Percentiles rank a stretch among this genome's conserved stretches.
These are phyloP conservation scores for Zygoascus tannicola DNA, from an alignment of 805 yeast species.

Conservation along the genomic window DNA sequence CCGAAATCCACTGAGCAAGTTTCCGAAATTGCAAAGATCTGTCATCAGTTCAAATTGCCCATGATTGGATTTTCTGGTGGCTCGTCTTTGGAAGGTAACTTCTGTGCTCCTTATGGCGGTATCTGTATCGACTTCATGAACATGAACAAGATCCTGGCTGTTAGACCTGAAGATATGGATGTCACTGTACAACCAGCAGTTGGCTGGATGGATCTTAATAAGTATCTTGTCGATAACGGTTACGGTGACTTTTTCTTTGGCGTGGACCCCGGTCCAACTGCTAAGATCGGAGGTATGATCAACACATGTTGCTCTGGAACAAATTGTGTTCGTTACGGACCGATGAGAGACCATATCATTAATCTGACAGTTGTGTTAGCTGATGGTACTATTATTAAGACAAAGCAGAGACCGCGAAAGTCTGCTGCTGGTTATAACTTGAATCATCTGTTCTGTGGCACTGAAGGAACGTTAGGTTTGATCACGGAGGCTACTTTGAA, in stretches of 20 bases:
- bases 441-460: slow-evolving; percentile 65
- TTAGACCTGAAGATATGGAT: slow-evolving; percentile 60
- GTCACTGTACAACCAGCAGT: slow-evolving; percentile 70
- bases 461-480: slow-evolving; percentile 73
- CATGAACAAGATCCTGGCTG: slow-evolving; percentile 47
- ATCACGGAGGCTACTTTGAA: slow-evolving; percentile 70
- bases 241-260: slow-evolving; percentile 49
- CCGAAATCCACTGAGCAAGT: slow-evolving; percentile 63
- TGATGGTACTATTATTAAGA: slow-evolving; percentile 70
- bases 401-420: slow-evolving; percentile 65
- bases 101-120: slow-evolving; percentile 58
- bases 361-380: slow-evolving; percentile 66
- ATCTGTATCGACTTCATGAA: slow-evolving; percentile 50
- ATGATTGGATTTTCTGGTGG: slow-evolving; percentile 75
- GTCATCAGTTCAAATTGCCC: slow-evolving; percentile 54
- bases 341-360: slow-evolving; percentile 66
- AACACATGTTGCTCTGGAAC: slow-evolving; percentile 76
- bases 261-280: slow-evolving; percentile 75
- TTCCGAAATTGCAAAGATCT: slow-evolving; percentile 49
- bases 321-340: slow-evolving; percentile 69
- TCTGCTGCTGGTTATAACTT: slow-evolving; percentile 74
- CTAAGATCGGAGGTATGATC: slow-evolving; percentile 69
- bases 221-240: slow-evolving; percentile 35
- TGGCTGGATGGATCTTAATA: slow-evolving; percentile 65
- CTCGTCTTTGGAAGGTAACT: slow-evolving; percentile 76